phyloP scores from a whole-genome alignment of 768 basidiomycete species.

The Mycena kentingensis region DNA sequence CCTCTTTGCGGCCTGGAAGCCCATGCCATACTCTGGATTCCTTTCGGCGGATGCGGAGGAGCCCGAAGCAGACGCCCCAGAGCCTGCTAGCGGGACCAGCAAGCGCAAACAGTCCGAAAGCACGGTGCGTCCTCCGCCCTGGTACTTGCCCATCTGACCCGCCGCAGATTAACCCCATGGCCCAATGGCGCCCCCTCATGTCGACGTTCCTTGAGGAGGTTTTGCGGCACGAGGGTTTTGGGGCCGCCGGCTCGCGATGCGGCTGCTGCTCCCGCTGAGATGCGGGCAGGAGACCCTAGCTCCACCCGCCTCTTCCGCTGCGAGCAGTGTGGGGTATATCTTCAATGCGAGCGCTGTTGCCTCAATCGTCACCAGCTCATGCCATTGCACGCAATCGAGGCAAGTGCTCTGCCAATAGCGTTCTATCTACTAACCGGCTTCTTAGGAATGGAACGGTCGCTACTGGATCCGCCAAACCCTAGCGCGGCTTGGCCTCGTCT shows the following conservation, averaged over 20 bases:
- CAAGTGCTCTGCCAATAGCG: not conserved
- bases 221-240: slow-evolving; percentile 3
- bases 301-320: slow-evolving; percentile 1
- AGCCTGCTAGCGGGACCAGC: not conserved
- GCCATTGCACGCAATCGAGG: slow-evolving; percentile 4
- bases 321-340: slow-evolving; percentile 1
- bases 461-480: slow-evolving; percentile 4
- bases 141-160: not conserved
- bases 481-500: slow-evolving; percentile 3
- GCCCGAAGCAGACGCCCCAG: too few relatives aligned
- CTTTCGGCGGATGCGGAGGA: too few relatives aligned
- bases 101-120: slow-evolving; percentile 6
- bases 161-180: slow-evolving; percentile 4
- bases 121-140: not conserved
- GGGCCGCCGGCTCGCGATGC: not conserved
- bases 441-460: slow-evolving; percentile 19
- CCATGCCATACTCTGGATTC: too few relatives aligned
- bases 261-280: not conserved
- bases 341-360: not conserved
- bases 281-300: not conserved
- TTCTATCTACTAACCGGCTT: not conserved
- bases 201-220: slow-evolving; percentile 2
- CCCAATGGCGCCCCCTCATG: slow-evolving; percentile 6
- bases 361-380: not conserved
- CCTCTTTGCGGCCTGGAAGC: too few relatives aligned